Evolutionary conservation across 2,329 filamentous ascomycete genomes (phyloP), one percentile per base, ranked within the genome.

Genomic region (Cladosporium sphaerospermum): DNA sequence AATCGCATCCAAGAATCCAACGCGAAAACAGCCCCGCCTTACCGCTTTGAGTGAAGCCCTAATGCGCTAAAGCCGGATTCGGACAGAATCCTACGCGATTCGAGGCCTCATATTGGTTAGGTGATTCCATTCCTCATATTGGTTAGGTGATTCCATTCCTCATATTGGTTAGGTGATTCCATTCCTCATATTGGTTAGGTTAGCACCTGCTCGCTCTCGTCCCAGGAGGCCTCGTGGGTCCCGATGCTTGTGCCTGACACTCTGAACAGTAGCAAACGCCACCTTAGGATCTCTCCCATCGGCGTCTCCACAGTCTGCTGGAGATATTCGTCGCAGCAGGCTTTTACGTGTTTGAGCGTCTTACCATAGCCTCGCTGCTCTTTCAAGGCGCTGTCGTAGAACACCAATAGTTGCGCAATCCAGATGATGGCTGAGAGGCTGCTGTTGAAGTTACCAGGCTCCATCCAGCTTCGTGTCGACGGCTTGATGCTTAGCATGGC

Each of bases 371-470:
- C 54, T 9, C 34, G 23, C 41, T 48, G 33, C 28, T 50, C 51
- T 16, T 51, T 47, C 8, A 19, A 28, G 31, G 52, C 45, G 16
- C 52, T 52, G 42, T 54, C 45, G 52, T 53, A 52, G 46, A 56
- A 54, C 10, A 56, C 19, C 14, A 56, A 6, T 13, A 56, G 47
- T 45, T 56, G 43, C 10, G 54, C 47, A 13, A 52, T 18, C 52
- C 47, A 56, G 10, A 56, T 56, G 0, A 52, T 54, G 2, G 41
- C 47, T 11, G 52, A 56, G 14, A 54, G 47, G 40, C 34, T 37
- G 36, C 55, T 54, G 37, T 52, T 54, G 39, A 56, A 56, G 52
- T 56, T 54, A 11, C 55, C 47, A 33, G 55, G 55, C 18, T 52
- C 52, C 34, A 54, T 50, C 52, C 47, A 56, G 31, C 55, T 46